Conservation (phyloP, 2,329 filamentous ascomycete genomes). For the Phaeomoniella chlamydospora region DNA sequence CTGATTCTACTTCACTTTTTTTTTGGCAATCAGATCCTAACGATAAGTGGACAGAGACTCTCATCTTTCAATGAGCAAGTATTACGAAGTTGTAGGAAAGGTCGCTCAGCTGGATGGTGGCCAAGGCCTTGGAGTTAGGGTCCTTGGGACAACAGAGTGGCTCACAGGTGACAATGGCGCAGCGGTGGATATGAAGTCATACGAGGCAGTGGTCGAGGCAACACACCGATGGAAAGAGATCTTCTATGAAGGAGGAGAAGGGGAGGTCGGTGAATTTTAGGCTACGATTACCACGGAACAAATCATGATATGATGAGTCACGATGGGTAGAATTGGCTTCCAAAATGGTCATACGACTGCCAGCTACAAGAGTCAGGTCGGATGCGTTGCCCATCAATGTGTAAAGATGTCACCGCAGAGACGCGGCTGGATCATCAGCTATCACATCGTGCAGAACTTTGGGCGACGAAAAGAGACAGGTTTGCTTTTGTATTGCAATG, state of each 20-base stretch:
- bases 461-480: no score
- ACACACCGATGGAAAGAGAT: constrained; percentile 71
- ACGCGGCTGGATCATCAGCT: no score
- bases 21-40: background rate
- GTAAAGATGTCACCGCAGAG: no score
- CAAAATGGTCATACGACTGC: no score
- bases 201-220: constrained; percentile 67
- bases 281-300: no score
- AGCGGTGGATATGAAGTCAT: constrained; percentile 55
- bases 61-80: constrained; percentile 26
- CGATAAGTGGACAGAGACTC: constrained; percentile 13
- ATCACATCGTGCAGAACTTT: no score
- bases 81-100: constrained; percentile 32
- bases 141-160: constrained; percentile 27
- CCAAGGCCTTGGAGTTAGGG: constrained; percentile 24
- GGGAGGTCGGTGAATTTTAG: background rate
- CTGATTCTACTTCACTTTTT: no score
- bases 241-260: constrained; percentile 49
- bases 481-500: no score
- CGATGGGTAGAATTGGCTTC: no score
- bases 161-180: constrained; percentile 9
- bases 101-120: constrained; percentile 26
- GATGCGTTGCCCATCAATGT: no score
- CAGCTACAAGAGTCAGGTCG: no score
- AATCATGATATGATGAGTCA: no score